Evolutionary conservation across 202 grass and related monocot genomes (phyloP), one percentile per base, ranked within the genome.

Genomic region (Saccharum hybrid): DNA sequence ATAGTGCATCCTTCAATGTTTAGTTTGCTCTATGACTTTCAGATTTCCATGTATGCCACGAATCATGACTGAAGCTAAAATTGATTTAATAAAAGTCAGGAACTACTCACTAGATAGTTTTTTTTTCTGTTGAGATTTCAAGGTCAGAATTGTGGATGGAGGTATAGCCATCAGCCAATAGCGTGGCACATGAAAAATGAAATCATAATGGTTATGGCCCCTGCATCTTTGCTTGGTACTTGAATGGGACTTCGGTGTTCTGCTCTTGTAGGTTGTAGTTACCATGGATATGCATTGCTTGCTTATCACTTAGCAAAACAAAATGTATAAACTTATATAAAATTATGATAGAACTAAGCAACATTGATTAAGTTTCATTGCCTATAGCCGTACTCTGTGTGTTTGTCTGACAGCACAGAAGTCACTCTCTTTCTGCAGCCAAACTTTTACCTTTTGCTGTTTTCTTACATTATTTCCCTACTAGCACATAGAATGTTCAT

Each of bases 381-480:
- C 57, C 2, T 87, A 21, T 40, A 57, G 34, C 11, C 11, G 8
- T 3, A 65, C 7, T 26, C 33, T 40, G 26, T 6, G n/a, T n/a
- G 14, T 63, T 74, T 22, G 1, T 13, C 26, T 61, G 57, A 37
- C 71, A 65, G 19, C 65, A 37, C 2, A 63, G 8, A 30, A 48
- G 54, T 18, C 33, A 71, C 34, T 39, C 46, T 75, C 63, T 33
- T 59, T 74, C 48, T 68, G n/a, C 63, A 76, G 10, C 40, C 28
- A 28, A 81, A 38, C 6, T n/a, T 75, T 23, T 63, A 33, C 66
- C 72, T 82, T 72, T 57, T 1, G 0, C 3, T 63, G 0, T 74
- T n/a, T 34, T 7, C 63, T 57, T 71, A 15, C 49, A 64, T 54
- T 37, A 6, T 54, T 81, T 57, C 78, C 33, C 13, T 68, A 52